A percentile compares a stretch with the other conserved stretches of the same genome.
These are phyloP conservation scores for Taxillus chinensis DNA, from an alignment of 164 flowering plant genomes.

Conservation along the genomic window DNA sequence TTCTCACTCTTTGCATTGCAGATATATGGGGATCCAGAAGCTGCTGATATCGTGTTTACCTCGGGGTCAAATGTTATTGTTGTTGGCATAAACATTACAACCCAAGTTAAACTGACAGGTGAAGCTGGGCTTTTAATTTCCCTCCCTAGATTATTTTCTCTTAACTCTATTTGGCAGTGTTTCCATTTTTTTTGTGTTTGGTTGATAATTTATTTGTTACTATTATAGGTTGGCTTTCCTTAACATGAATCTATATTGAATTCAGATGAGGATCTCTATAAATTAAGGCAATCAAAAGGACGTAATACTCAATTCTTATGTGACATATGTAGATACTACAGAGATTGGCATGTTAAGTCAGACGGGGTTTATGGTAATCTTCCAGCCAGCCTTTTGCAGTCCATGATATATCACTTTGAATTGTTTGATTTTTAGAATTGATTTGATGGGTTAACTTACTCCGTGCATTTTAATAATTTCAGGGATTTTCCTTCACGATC, in stretches of 20 bases:
- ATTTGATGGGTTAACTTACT: not conserved
- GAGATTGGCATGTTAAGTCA: slow-evolving; percentile 90
- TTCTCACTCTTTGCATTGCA: slow-evolving; percentile 18
- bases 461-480: slow-evolving; percentile 7
- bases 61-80: slow-evolving; percentile 78
- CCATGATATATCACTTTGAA: not conserved
- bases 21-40: slow-evolving; percentile 98
- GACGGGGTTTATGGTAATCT: slow-evolving; percentile 78
- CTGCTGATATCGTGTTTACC: slow-evolving; percentile 94
- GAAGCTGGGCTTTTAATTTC: not conserved
- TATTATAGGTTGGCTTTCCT: too few species aligned
- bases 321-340: slow-evolving; percentile 72
- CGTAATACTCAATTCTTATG: slow-evolving; percentile 47
- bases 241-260: not conserved
- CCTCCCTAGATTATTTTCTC: too few species aligned
- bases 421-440: too few species aligned
- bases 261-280: slow-evolving; percentile 65
- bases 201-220: too few species aligned
- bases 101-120: slow-evolving; percentile 86
- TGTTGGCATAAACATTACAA: slow-evolving; percentile 94
- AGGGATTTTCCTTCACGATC: slow-evolving; percentile 95
- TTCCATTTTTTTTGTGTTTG: too few species aligned
- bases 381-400: not conserved
- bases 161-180: too few species aligned
- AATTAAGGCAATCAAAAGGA: slow-evolving; percentile 61